Evolutionary conservation across 1,139 yeast species (phyloP), one percentile per base, ranked within the genome.

Genomic region (Yamadazyma songkhlaensis): DNA sequence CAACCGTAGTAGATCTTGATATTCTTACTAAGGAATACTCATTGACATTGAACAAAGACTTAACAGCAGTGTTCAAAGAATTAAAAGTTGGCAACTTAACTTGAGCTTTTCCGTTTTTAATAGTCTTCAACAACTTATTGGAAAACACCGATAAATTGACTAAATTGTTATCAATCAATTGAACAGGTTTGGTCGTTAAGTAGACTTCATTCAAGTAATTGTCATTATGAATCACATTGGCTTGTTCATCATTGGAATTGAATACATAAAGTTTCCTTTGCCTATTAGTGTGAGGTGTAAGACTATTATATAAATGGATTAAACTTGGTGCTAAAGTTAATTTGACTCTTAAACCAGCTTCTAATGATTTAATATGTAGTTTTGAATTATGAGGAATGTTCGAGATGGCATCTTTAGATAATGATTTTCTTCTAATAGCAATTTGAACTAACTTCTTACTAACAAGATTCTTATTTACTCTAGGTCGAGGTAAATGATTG

Each of bases 1-100:
- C 79, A 26, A 64, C 63, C 5, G 79, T 73, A 6, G 81, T 75
- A 2, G 80, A 76, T 41, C 81, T 57, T 1, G 82, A 75, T 5
- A 77, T 73, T 39, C 83, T 57, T 6, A 77, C 61, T 21, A 77
- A 49, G 0, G 79, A 63, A 49, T 64, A 77, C 11, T 68, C 65
- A 6, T 55, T 54, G 7, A 64, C 37, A 1, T 67, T 67, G 49
- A 76, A 77, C 8, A 74, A 49, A 4, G 62, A 51, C 30, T 57
- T 57, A 1, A 76, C 62, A 0, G 81, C 81, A 0, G 74, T 69
- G 43, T 71, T 68, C 25, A 77, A 63, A 3, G 71, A 58, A 37
- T 65, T 63, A 51, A 71, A 77, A 3, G 74, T 66, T 0, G 77
- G 67, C 10, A 47, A 37, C 25, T 24, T 26, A 10, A 10, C 22